phyloP scores from a whole-genome alignment of 2,329 filamentous ascomycete genomes.

The Neoarthrinium moseri region DNA sequence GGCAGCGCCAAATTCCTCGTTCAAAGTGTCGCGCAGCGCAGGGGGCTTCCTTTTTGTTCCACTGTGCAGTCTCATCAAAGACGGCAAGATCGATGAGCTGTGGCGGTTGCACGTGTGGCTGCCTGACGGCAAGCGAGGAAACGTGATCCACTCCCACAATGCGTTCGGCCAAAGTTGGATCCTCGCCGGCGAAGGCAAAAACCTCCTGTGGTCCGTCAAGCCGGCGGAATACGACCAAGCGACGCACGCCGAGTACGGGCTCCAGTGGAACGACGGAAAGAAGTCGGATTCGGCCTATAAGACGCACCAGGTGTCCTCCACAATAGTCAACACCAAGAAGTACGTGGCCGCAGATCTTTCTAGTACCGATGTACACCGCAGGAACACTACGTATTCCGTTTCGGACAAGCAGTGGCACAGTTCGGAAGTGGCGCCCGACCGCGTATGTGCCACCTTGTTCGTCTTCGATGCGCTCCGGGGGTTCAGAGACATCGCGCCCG shows the following conservation, averaged over 20 bases:
- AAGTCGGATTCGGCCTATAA: conserved; percentile 19
- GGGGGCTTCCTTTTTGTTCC: conserved; percentile 33
- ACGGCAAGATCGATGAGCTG: conserved; percentile 32
- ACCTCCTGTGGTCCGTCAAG: conserved; percentile 26
- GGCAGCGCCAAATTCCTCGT: neutral
- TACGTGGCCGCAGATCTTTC: conserved; percentile 13
- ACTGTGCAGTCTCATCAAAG: conserved; percentile 30
- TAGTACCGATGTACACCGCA: conserved; percentile 12
- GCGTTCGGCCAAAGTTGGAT: conserved; percentile 34
- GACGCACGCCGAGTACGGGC: conserved; percentile 27
- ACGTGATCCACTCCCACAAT: conserved; percentile 32
- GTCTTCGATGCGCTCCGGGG: conserved; percentile 33
- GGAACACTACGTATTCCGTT: conserved; percentile 26
- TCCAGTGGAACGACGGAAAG: conserved; percentile 26
- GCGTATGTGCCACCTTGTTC: conserved; percentile 33
- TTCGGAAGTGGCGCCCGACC: conserved; percentile 23
- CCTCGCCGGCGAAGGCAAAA: conserved; percentile 30
- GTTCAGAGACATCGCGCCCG: conserved; percentile 26
- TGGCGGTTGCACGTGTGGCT: conserved; percentile 34
- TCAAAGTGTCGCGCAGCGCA: conserved; percentile 24
- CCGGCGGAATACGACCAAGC: conserved; percentile 13
- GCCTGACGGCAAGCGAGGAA: conserved; percentile 28
- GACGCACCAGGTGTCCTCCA: conserved; percentile 23
- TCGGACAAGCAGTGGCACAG: conserved; percentile 28
- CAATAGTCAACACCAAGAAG: conserved; percentile 22